phyloP scores from a whole-genome alignment of 139 green algal species.

The Coelastrella sp. region DNA sequence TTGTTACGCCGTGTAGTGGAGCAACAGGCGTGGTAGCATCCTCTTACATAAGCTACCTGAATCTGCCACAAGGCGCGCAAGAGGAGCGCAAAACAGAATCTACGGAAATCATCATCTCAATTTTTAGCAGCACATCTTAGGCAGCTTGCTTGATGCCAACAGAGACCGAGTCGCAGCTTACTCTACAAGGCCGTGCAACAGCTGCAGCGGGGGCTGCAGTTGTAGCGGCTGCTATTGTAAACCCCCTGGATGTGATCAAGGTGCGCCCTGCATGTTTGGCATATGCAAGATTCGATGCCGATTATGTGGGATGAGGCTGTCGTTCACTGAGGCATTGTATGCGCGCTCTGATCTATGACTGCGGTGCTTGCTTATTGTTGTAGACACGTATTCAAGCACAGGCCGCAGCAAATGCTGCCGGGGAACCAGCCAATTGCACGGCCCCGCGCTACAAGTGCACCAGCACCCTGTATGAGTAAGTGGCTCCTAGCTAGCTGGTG shows the following conservation, averaged over 20 bases:
- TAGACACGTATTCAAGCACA: slow-evolving; percentile 80
- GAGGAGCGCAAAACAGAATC: too few relatives aligned
- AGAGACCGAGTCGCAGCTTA: slow-evolving; percentile 29
- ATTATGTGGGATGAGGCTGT: neutral
- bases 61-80: too few relatives aligned
- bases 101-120: too few relatives aligned
- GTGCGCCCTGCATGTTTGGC: slow-evolving; percentile 44
- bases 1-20: neutral
- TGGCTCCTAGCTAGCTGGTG: neutral
- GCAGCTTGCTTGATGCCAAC: slow-evolving; percentile 20
- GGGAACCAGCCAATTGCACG: neutral
- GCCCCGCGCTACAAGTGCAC: slow-evolving; percentile 15
- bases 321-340: neutral
- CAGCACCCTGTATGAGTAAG: slow-evolving; percentile 47
- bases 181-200: slow-evolving; percentile 20
- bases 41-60: neutral
- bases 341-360: too few relatives aligned
- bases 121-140: neutral
- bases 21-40: neutral
- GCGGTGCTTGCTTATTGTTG: neutral
- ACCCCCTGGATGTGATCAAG: slow-evolving; percentile 90
- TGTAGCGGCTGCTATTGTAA: slow-evolving; percentile 78
- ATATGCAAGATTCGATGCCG: neutral
- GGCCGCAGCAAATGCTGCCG: slow-evolving; percentile 18
- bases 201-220: slow-evolving; percentile 78